These are phyloP conservation scores for Bimuria novae-zelandiae DNA, from an alignment of 2,329 filamentous ascomycete genomes.

Conservation along the genomic window DNA sequence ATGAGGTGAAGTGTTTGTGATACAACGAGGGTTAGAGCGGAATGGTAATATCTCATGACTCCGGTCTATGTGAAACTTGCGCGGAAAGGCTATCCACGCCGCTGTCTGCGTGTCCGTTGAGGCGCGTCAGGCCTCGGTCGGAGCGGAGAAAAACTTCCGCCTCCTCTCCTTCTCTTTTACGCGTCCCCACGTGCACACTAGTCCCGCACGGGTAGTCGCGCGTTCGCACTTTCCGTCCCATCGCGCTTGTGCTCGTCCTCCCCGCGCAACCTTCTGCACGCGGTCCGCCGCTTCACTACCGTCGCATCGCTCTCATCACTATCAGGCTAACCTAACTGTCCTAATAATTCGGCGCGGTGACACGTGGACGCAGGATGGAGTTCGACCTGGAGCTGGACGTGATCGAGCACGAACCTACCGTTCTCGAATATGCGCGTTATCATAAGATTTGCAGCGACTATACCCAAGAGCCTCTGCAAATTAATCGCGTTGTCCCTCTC, in stretches of 20 bases:
- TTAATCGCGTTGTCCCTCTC: slow-evolving; percentile 15
- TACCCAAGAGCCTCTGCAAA: slow-evolving; percentile 31
- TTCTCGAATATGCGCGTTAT: slow-evolving; percentile 55
- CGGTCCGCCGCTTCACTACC: neutral
- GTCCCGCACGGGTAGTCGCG: neutral
- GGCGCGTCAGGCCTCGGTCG: no score
- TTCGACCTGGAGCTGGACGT: slow-evolving; percentile 24
- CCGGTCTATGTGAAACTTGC: no score
- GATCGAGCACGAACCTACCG: slow-evolving; percentile 37
- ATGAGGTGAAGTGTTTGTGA: no score
- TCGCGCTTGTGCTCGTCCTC: no score
- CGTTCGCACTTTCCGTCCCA: neutral
- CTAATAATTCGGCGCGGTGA: neutral
- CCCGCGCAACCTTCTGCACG: no score
- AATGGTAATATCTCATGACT: no score
- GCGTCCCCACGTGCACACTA: neutral
- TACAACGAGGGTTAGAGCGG: no score
- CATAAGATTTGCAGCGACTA: slow-evolving; percentile 50
- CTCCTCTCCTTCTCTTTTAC: no score
- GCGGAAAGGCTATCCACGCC: neutral
- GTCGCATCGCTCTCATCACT: neutral
- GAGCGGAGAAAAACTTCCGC: no score
- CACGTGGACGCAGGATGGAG: slow-evolving; percentile 18
- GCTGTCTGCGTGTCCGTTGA: neutral
- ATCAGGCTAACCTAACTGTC: neutral